phyloP scores from a whole-genome alignment of 2,329 filamentous ascomycete species.

The Cercospora janseana region DNA sequence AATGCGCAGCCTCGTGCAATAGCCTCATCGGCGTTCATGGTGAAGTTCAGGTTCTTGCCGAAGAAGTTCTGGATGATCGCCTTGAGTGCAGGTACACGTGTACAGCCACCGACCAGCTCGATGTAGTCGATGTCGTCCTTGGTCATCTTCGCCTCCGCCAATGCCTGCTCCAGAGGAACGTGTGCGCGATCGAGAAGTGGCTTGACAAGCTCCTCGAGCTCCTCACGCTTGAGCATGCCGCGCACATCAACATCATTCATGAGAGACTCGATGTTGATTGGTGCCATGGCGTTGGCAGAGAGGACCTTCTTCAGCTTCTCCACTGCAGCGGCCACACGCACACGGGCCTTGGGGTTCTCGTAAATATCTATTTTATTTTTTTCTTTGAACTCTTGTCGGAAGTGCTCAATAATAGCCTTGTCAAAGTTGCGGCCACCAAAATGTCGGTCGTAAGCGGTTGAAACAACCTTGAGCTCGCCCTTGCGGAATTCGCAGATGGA shows the following conservation, averaged over 20 bases:
- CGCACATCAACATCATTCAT: slow-evolving; percentile 97
- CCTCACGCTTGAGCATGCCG: slow-evolving; percentile 85
- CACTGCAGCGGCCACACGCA: slow-evolving; percentile 80
- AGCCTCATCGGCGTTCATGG: slow-evolving; percentile 96
- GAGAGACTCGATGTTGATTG: slow-evolving; percentile 93
- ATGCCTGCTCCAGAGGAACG: slow-evolving; percentile 79
- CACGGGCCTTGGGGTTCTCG: slow-evolving; percentile 82
- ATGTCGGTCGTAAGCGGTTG: slow-evolving; percentile 89
- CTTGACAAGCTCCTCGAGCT: slow-evolving; percentile 86
- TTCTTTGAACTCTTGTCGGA: slow-evolving; percentile 92
- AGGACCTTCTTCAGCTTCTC: slow-evolving; percentile 99
- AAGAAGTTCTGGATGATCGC: slow-evolving; percentile 87
- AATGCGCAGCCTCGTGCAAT: slow-evolving; percentile 94
- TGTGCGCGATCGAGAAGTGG: slow-evolving; percentile 74
- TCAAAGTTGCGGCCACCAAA: slow-evolving; percentile 98
- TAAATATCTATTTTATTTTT: slow-evolving; percentile 97
- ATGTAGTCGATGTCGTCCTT: slow-evolving; percentile 88
- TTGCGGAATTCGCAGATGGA: slow-evolving; percentile 96
- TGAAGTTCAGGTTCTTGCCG: slow-evolving; percentile 88
- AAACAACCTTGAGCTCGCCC: slow-evolving; percentile 91
- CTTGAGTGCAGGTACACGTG: slow-evolving; percentile 91
- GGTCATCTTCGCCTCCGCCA: slow-evolving; percentile 88
- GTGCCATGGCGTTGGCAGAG: slow-evolving; percentile 88
- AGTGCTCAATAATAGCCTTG: slow-evolving; percentile 89
- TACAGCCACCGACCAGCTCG: slow-evolving; percentile 92